Percentiles rank a stretch among this genome's conserved stretches.
These are phyloP conservation scores for Pyricularia sp. DNA, from an alignment of 2,329 filamentous ascomycete species.

Conservation along the genomic window DNA sequence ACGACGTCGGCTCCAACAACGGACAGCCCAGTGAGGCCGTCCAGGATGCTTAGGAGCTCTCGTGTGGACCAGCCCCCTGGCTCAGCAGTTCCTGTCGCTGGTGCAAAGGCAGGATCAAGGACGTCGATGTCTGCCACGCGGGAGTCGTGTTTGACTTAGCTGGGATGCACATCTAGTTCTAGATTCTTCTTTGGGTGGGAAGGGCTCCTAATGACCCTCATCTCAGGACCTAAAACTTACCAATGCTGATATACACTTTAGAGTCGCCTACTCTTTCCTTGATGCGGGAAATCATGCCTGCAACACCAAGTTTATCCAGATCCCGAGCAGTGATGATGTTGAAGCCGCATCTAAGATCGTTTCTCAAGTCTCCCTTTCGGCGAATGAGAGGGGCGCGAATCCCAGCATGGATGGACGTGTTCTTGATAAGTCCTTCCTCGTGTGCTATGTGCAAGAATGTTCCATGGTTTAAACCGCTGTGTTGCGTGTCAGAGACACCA, in stretches of 20 bases:
- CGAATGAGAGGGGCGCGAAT: constrained; percentile 45
- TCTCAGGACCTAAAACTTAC: background rate
- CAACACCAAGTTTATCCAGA: constrained; percentile 59
- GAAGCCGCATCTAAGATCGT: constrained; percentile 51
- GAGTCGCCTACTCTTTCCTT: constrained; percentile 41
- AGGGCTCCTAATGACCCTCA: background rate
- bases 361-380: constrained; percentile 39
- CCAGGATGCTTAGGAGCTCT: constrained; percentile 64
- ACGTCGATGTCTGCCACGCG: constrained; percentile 59
- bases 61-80: constrained; percentile 73
- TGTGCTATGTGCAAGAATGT: constrained; percentile 54
- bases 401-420: constrained; percentile 52
- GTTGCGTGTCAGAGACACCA: background rate
- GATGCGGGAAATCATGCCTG: constrained; percentile 56
- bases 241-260: constrained; percentile 58
- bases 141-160: background rate
- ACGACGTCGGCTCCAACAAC: constrained; percentile 73
- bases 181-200: background rate
- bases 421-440: constrained; percentile 49
- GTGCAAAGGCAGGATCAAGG: constrained; percentile 59
- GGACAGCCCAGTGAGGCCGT: constrained; percentile 62
- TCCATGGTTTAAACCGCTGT: constrained; percentile 47
- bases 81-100: constrained; percentile 73
- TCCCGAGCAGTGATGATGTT: constrained; percentile 50
- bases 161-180: background rate